These are phyloP conservation scores for Trapa bicornis DNA, from an alignment of 345 rosid genomes.

Conservation along the genomic window DNA sequence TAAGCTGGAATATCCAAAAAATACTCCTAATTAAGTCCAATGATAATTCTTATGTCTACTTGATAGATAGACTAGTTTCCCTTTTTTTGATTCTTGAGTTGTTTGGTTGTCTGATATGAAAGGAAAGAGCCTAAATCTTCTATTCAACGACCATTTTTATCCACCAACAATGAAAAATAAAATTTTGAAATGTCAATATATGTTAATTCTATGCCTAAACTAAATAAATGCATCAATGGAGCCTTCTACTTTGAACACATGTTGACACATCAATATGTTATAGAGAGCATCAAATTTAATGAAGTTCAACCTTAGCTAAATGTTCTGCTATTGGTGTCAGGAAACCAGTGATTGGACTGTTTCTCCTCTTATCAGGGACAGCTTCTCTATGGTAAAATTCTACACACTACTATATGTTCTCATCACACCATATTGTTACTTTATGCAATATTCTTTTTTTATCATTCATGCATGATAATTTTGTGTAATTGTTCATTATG, in stretches of 20 bases:
- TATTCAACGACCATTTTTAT: too few relatives aligned
- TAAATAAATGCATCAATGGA: too few relatives aligned
- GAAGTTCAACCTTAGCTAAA: background rate
- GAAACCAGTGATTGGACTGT: conserved; percentile 82
- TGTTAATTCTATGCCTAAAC: too few relatives aligned
- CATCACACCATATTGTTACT: background rate
- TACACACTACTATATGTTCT: background rate
- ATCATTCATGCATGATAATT: background rate
- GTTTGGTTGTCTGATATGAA: too few relatives aligned
- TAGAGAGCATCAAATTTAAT: background rate
- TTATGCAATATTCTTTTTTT: background rate
- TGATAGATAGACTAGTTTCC: too few relatives aligned
- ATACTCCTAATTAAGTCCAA: too few relatives aligned
- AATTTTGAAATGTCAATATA: too few relatives aligned
- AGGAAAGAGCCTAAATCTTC: too few relatives aligned
- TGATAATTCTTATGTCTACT: too few relatives aligned
- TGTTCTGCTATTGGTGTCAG: conserved; percentile 22
- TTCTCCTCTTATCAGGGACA: conserved; percentile 70
- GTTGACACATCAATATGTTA: background rate
- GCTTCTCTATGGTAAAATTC: conserved; percentile 67
- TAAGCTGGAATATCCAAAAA: too few relatives aligned
- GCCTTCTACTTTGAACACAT: background rate
- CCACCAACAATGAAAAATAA: too few relatives aligned
- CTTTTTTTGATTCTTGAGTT: too few relatives aligned
- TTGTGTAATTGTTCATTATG: background rate